Evolutionary conservation across 1,284 basidiomycete genomes (phyloP).

Genomic region (Malassezia slooffiae): DNA sequence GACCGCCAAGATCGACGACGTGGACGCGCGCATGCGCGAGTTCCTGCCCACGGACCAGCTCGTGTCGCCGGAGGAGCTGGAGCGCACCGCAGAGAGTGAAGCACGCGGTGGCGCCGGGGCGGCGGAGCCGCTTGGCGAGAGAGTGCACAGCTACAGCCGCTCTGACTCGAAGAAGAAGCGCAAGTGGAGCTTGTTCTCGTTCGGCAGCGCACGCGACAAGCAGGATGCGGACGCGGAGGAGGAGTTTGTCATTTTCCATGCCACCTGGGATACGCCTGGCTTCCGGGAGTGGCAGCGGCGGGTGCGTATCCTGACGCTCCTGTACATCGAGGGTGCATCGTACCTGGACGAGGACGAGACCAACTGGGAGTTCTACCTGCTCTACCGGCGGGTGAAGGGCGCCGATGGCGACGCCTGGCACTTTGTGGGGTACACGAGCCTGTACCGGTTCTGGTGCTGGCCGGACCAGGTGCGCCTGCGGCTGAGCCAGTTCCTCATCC

Average conservation of each 20-base stretch:
- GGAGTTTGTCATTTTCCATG: constrained; percentile 32
- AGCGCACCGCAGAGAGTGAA: constrained; percentile 59
- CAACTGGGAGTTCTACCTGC: constrained; percentile 49
- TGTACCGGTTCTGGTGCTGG: constrained; percentile 37
- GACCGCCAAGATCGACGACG: constrained; percentile 67
- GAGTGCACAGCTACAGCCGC: constrained; percentile 65
- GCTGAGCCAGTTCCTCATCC: constrained; percentile 79
- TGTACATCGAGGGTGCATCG: constrained; percentile 74
- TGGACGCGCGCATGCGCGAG: constrained; percentile 63
- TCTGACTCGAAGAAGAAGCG: constrained; percentile 17
- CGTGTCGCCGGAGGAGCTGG: constrained; percentile 13
- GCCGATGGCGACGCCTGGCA: constrained; percentile 59
- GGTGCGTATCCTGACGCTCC: constrained; percentile 85
- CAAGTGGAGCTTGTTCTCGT: constrained; percentile 47
- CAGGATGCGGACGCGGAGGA: constrained; percentile 18
- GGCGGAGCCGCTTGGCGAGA: constrained; percentile 62
- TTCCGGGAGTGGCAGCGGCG: constrained; percentile 84
- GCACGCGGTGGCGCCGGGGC: constrained; percentile 59
- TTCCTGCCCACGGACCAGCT: constrained; percentile 62
- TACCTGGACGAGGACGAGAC: constrained; percentile 61
- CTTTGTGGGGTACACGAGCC: constrained; percentile 47
- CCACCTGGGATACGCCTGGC: constrained; percentile 73
- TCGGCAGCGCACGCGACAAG: too few relatives aligned
- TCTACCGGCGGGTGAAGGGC: constrained; percentile 23
- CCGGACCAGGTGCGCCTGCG: constrained; percentile 20